Evolutionary conservation across 352 stramenopile species (phyloP).

Genomic region (Thraustochytrium sp.): DNA sequence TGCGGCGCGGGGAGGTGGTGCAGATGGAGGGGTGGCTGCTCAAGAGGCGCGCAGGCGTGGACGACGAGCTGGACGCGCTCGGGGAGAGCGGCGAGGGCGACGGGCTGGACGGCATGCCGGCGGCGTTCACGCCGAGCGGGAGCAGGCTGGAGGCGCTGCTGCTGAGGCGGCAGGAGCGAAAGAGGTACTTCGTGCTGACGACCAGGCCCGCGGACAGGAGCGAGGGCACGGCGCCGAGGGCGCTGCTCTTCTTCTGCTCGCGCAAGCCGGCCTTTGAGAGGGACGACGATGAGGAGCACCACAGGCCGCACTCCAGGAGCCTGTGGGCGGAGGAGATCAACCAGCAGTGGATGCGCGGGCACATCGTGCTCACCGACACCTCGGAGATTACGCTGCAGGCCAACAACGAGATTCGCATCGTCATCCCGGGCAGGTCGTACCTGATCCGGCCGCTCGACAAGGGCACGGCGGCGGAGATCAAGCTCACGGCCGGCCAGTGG

Average conservation of each 20-base stretch:
- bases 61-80: background rate
- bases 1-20: background rate
- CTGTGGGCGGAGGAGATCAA: background rate
- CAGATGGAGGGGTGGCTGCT: slow-evolving; percentile 43
- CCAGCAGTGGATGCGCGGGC: background rate
- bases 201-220: background rate
- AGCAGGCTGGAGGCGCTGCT: slow-evolving; percentile 17
- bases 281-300: no score
- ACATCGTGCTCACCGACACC: slow-evolving; percentile 33
- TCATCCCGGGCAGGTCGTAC: slow-evolving; percentile 27
- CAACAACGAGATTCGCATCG: slow-evolving; percentile 13
- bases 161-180: background rate
- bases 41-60: background rate
- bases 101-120: background rate
- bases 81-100: background rate
- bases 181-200: slow-evolving; percentile 40
- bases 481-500: slow-evolving; percentile 15
- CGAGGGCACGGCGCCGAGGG: background rate
- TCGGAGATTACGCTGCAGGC: background rate
- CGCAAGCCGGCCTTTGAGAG: background rate
- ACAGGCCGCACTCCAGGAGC: no score
- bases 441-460: background rate
- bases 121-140: background rate
- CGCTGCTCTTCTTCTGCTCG: background rate
- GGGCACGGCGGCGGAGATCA: background rate